Percentiles rank a stretch among this genome's conserved stretches.
Conservation (phyloP, 2,329 filamentous ascomycete genomes). For the Curvularia verruculosa region DNA sequence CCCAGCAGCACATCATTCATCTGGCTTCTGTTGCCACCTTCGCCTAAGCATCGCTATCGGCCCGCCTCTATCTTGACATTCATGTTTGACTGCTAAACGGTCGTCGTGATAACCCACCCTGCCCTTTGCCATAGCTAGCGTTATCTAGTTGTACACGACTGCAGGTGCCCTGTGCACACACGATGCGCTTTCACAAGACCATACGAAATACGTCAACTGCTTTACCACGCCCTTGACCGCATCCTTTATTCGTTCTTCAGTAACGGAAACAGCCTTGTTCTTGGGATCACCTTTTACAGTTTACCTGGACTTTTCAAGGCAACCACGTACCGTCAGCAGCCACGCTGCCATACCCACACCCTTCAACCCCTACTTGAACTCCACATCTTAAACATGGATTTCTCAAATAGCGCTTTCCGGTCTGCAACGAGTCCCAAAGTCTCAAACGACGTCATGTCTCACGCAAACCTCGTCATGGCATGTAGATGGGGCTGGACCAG, state of each 20-base stretch:
- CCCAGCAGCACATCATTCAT: constrained; percentile 24
- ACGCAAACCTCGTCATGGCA: constrained; percentile 41
- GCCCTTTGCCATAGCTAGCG: constrained; percentile 24
- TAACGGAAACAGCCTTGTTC: constrained; percentile 7
- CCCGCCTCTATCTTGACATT: constrained; percentile 18
- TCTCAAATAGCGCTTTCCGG: constrained; percentile 39
- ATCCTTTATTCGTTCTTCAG: constrained; percentile 7
- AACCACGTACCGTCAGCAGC: constrained; percentile 35
- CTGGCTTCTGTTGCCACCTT: constrained; percentile 8
- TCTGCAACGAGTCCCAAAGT: constrained; percentile 23
- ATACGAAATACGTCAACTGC: constrained; percentile 23
- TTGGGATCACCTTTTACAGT: not conserved
- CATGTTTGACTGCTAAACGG: constrained; percentile 6
- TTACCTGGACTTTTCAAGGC: constrained; percentile 21
- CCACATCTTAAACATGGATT: constrained; percentile 33
- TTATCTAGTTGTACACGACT: constrained; percentile 21
- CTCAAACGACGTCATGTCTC: constrained; percentile 43
- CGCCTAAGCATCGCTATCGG: constrained; percentile 16
- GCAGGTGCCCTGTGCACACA: constrained; percentile 32
- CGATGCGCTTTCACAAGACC: constrained; percentile 31
- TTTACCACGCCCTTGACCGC: constrained; percentile 14
- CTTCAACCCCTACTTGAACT: constrained; percentile 3
- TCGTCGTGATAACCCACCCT: constrained; percentile 2
- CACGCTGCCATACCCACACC: constrained; percentile 18
- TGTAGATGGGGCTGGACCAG: constrained; percentile 46